Evolutionary conservation across 306 rosid species (phyloP).

Genomic region (Elaeagnus macrophylla): DNA sequence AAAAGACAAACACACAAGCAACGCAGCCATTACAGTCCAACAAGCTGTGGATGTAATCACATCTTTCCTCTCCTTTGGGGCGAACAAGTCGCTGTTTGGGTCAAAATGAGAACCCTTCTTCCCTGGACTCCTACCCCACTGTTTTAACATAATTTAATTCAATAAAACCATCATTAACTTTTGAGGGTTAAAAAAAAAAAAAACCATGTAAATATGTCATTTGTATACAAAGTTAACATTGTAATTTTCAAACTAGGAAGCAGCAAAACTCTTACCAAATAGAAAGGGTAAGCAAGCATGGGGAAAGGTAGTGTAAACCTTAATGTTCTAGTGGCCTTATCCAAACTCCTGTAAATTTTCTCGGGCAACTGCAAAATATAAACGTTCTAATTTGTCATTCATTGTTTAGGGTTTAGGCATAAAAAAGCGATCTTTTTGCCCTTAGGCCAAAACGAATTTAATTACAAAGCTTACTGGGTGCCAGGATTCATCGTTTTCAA

Average conservation of each 20-base stretch:
- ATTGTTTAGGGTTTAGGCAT: no score
- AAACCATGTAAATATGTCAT: no score
- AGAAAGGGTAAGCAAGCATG: constrained; percentile 84
- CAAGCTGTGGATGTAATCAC: constrained; percentile 73
- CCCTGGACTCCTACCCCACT: constrained; percentile 95
- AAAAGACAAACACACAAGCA: constrained; percentile 58
- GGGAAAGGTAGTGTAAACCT: constrained; percentile 84
- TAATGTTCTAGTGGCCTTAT: constrained; percentile 33
- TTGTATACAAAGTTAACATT: background rate
- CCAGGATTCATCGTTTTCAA: constrained; percentile 98
- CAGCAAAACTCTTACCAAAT: constrained; percentile 55
- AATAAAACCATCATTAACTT: constrained; percentile 20
- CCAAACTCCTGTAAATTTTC: constrained; percentile 50
- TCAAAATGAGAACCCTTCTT: constrained; percentile 83
- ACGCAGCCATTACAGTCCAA: constrained; percentile 84
- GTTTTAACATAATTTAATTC: background rate
- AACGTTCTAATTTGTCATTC: background rate
- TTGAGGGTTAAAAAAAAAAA: background rate
- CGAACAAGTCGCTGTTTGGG: constrained; percentile 70
- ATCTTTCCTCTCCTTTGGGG: constrained; percentile 61
- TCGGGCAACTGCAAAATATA: constrained; percentile 61
- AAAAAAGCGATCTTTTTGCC: no score
- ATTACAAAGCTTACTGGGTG: constrained; percentile 56
- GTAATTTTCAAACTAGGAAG: background rate
- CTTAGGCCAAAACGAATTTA: no score